Conservation (phyloP, 140 eudicot species). For the Cichorium intybus region DNA sequence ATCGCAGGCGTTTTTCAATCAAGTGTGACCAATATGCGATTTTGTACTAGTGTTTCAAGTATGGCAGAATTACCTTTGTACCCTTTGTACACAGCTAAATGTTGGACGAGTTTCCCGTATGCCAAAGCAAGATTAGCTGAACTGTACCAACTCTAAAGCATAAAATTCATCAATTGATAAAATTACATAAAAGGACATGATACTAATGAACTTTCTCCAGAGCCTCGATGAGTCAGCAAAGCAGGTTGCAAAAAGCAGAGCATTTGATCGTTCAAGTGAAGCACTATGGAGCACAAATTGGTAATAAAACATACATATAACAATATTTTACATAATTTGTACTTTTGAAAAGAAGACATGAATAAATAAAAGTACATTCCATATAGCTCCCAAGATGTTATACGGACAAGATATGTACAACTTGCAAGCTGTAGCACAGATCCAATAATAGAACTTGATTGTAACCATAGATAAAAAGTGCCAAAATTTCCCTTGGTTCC, state of each 20-base stretch:
- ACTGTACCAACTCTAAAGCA: slow-evolving; percentile 36
- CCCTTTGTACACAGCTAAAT: slow-evolving; percentile 87
- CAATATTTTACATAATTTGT: background rate
- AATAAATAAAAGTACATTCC: slow-evolving; percentile 55
- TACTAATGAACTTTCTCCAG: background rate
- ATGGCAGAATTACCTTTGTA: slow-evolving; percentile 57
- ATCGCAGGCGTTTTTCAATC: no score
- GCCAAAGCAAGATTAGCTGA: slow-evolving; percentile 87
- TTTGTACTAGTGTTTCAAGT: no score
- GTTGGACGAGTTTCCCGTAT: slow-evolving; percentile 87
- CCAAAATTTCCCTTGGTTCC: slow-evolving; percentile 38
- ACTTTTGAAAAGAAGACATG: background rate
- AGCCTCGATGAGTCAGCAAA: slow-evolving; percentile 86
- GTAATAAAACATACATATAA: background rate
- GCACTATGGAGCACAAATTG: slow-evolving; percentile 40
- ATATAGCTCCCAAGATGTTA: slow-evolving; percentile 88
- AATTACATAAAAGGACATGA: slow-evolving; percentile 6
- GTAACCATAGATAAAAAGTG: slow-evolving; percentile 63
- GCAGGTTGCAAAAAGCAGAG: slow-evolving; percentile 83
- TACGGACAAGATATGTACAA: slow-evolving; percentile 82
- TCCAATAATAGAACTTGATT: slow-evolving; percentile 79
- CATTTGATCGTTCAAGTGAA: slow-evolving; percentile 72
- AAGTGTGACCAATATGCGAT: no score
- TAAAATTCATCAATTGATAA: slow-evolving; percentile 3
- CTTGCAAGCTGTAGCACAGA: slow-evolving; percentile 81